Evolutionary conservation across 2,329 filamentous ascomycete species (phyloP).

Genomic region (Sporothrix curviconia): DNA sequence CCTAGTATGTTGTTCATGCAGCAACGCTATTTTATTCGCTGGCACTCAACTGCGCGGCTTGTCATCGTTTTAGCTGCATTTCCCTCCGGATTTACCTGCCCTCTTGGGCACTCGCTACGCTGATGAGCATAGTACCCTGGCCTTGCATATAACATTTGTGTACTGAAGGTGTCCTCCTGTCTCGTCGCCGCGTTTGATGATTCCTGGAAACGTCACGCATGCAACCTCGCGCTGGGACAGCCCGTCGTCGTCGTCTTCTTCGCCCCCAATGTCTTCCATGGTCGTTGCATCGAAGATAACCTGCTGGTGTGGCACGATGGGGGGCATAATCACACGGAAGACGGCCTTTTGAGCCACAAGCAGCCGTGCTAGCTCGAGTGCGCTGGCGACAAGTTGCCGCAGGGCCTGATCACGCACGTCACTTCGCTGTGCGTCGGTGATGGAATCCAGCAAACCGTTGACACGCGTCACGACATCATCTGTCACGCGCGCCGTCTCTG

Average conservation of each 20-base stretch:
- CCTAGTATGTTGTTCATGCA: too few species aligned
- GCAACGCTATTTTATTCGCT: too few species aligned
- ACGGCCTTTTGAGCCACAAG: slow-evolving; percentile 54
- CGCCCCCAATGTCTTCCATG: slow-evolving; percentile 62
- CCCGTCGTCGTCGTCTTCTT: slow-evolving; percentile 27
- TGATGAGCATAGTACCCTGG: slow-evolving; percentile 54
- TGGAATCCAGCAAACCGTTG: slow-evolving; percentile 40
- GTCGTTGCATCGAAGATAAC: slow-evolving; percentile 49
- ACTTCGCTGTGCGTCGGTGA: slow-evolving; percentile 7
- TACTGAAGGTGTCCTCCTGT: slow-evolving; percentile 54
- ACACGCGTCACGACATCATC: slow-evolving; percentile 40
- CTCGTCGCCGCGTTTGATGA: slow-evolving; percentile 60
- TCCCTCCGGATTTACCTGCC: not conserved
- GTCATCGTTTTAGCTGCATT: too few species aligned
- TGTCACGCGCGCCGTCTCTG: slow-evolving; percentile 37
- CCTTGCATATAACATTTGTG: slow-evolving; percentile 58
- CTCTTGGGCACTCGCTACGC: slow-evolving; percentile 27
- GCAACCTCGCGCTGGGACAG: slow-evolving; percentile 47
- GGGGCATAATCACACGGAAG: slow-evolving; percentile 50
- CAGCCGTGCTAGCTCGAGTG: slow-evolving; percentile 50
- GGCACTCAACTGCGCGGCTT: too few species aligned
- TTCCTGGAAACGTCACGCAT: slow-evolving; percentile 58
- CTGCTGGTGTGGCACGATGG: slow-evolving; percentile 45
- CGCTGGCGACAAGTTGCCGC: slow-evolving; percentile 44
- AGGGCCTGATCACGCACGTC: slow-evolving; percentile 44